phyloP scores from a whole-genome alignment of 768 basidiomycete species.

The Cyathus striatus region DNA sequence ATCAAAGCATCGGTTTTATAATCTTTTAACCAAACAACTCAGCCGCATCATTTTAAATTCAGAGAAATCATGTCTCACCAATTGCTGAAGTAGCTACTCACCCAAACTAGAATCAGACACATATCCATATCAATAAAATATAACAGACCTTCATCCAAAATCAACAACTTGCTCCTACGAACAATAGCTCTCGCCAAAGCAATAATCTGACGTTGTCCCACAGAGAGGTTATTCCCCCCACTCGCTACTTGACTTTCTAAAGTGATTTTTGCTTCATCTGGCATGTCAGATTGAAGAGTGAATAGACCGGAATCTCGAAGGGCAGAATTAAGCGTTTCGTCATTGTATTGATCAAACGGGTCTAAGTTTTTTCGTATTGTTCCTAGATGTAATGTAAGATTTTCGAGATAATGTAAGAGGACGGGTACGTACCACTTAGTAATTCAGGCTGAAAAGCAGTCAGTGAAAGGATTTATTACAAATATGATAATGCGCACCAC shows the following conservation, averaged over 20 bases:
- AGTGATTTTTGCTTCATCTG: constrained; percentile 41
- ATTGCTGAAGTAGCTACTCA: constrained; percentile 33
- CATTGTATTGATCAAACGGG: constrained; percentile 49
- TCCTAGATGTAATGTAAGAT: constrained; percentile 20
- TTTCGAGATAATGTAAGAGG: background rate
- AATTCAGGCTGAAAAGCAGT: constrained; percentile 34
- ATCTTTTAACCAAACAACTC: constrained; percentile 20
- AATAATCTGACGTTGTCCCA: constrained; percentile 65
- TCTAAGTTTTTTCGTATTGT: constrained; percentile 55
- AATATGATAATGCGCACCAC: constrained; percentile 13
- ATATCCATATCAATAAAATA: constrained; percentile 37
- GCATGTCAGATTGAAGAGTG: constrained; percentile 29
- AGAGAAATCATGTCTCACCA: constrained; percentile 20
- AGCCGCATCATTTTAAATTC: constrained; percentile 21
- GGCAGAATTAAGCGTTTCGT: constrained; percentile 27
- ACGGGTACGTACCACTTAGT: constrained; percentile 22
- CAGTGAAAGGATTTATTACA: background rate
- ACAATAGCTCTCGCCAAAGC: constrained; percentile 57
- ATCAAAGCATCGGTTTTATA: constrained; percentile 60
- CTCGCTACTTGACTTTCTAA: constrained; percentile 33
- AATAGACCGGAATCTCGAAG: constrained; percentile 26
- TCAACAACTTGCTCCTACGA: constrained; percentile 47
- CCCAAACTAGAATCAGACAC: constrained; percentile 27
- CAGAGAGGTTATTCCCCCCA: constrained; percentile 62
- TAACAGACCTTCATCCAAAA: constrained; percentile 50